Evolutionary conservation across 129 eudicot genomes (phyloP).

Genomic region (Rutidosis leptorrhynchoides): DNA sequence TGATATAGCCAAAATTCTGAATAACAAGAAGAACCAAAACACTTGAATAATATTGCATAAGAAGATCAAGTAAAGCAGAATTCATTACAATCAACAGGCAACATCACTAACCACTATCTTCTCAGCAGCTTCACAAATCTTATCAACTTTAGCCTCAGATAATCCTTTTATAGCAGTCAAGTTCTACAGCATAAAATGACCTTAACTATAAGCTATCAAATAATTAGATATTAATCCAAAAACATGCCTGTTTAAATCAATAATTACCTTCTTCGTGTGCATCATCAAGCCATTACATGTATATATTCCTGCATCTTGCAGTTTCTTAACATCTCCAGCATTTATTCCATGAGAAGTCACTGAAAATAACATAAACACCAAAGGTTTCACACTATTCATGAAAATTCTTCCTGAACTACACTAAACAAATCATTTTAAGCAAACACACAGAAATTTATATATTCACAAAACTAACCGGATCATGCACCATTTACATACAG

Average conservation of each 20-base stretch:
- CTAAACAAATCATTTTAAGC: slow-evolving; percentile 12
- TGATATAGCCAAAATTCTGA: slow-evolving; percentile 93
- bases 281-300: slow-evolving; percentile 98
- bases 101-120: slow-evolving; percentile 77
- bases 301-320: slow-evolving; percentile 95
- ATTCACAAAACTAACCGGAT: not conserved
- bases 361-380: slow-evolving; percentile 25
- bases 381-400: slow-evolving; percentile 7
- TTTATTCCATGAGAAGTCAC: slow-evolving; percentile 94
- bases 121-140: slow-evolving; percentile 98
- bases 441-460: slow-evolving; percentile 9
- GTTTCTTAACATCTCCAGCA: slow-evolving; percentile 99
- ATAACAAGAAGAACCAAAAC: slow-evolving; percentile 19
- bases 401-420: not conserved
- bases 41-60: not conserved
- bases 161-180: slow-evolving; percentile 96
- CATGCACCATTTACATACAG: not conserved
- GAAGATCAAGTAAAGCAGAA: not conserved
- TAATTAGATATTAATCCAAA: slow-evolving; percentile 16
- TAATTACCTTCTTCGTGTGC: slow-evolving; percentile 98
- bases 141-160: slow-evolving; percentile 98
- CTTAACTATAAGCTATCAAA: slow-evolving; percentile 9
- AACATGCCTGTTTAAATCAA: slow-evolving; percentile 31
- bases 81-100: not conserved
- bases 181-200: slow-evolving; percentile 35